Base-by-base conservation (phyloP, 495 filamentous ascomycete species). In the Thermothielavioides terrestris region DNA sequence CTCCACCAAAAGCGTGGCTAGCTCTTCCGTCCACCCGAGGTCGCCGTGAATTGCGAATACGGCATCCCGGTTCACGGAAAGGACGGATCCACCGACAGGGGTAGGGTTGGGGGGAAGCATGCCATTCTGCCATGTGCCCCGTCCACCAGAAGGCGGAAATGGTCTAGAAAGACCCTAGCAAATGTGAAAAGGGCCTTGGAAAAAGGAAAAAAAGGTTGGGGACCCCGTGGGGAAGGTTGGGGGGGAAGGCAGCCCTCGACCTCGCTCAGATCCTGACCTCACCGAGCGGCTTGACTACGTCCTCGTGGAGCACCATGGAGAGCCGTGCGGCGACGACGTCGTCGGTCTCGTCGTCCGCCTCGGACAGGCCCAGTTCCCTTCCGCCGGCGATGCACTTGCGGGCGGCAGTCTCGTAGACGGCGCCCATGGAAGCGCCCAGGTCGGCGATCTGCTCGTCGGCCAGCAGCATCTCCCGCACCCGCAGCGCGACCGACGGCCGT, bases 231-330 rank as follows among this genome's bases (percentile, higher is more conserved):
- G 34, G 23, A 38, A 25, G 28, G n/a, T n/a, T n/a, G 27, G 6
- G 27, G 5, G 27, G 6, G 27, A 30, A 6, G 27, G 27, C 27
- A 30, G 27, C 27, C 14, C 2, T 11, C 17, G 11, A 35, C 3
- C 2, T 14, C 12, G 31, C 35, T 64, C 48, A 69, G 10, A 69
- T 52, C 4, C 57, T 43, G 20, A 69, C 53, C 31, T 66, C 61
- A 0, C 58, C 67, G 9, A 69, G 53, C 25, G 41, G 53, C 59
- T 68, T 66, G 26, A 69, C 67, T 6, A 69, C 67, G 2, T 61
- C 39, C 36, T 69, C 67, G 42, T 69, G 63, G 9, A 68, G 55
- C 1, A 53, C 63, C 53, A 64, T 57, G 5, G 58, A 62, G 6
- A 68, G 52, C 22, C 54, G 46, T 1, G 63, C 57, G 0, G 65